These are phyloP conservation scores for Phytophthora fragariae DNA, from an alignment of 352 stramenopile species.

Conservation along the genomic window DNA sequence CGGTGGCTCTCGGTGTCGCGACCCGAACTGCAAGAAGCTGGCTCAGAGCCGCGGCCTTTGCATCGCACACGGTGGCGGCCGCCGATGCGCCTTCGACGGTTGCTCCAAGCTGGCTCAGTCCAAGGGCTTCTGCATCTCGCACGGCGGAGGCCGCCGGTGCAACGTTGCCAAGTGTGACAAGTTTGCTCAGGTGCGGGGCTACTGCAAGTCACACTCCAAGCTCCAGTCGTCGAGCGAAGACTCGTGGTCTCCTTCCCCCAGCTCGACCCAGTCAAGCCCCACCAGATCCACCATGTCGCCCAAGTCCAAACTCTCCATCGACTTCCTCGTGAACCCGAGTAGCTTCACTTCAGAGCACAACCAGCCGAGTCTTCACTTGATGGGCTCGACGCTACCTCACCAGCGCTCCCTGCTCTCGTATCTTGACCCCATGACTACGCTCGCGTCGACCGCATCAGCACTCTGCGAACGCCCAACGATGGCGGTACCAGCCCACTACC, in stretches of 20 bases:
- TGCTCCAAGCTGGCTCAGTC: slow-evolving; percentile 80
- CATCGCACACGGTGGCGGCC: slow-evolving; percentile 78
- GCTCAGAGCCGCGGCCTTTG: slow-evolving; percentile 79
- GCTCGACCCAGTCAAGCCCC: neutral
- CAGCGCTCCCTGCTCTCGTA: slow-evolving; percentile 43
- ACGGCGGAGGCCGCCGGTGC: slow-evolving; percentile 76
- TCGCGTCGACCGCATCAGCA: slow-evolving; percentile 17
- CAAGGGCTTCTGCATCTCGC: slow-evolving; percentile 85
- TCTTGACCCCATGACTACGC: slow-evolving; percentile 36
- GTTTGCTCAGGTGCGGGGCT: slow-evolving; percentile 84
- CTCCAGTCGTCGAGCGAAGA: slow-evolving; percentile 32
- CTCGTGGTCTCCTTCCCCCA: slow-evolving; percentile 30
- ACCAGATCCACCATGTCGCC: slow-evolving; percentile 31
- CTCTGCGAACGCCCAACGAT: slow-evolving; percentile 19
- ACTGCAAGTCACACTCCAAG: slow-evolving; percentile 87
- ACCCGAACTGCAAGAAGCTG: slow-evolving; percentile 76
- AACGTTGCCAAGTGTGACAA: slow-evolving; percentile 77
- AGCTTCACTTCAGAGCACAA: slow-evolving; percentile 5
- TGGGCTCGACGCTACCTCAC: slow-evolving; percentile 14
- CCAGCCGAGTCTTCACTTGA: slow-evolving; percentile 16
- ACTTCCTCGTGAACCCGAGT: slow-evolving; percentile 60
- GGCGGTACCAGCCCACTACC: slow-evolving; percentile 15
- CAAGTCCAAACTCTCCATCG: slow-evolving; percentile 56
- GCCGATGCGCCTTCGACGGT: slow-evolving; percentile 69
- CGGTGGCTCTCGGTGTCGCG: slow-evolving; percentile 79